Conservation (phyloP, 202 grass and related monocot species). For the Musa balbisiana region DNA sequence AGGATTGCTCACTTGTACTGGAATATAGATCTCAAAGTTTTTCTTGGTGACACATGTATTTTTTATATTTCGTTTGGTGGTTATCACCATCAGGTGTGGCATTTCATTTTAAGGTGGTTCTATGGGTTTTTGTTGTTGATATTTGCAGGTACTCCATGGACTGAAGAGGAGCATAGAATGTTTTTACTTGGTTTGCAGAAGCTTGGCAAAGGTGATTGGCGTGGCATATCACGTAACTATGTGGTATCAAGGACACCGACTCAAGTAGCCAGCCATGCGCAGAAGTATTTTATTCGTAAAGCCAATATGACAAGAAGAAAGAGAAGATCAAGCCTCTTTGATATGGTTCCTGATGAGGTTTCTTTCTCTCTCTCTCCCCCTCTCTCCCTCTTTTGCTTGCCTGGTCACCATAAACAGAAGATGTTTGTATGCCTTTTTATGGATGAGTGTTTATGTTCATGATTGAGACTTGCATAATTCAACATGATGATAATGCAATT, state of each 20-base stretch:
- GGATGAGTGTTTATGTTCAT: not conserved
- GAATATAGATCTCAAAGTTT: too few species aligned
- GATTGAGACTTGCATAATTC: not conserved
- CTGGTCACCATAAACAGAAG: too few species aligned
- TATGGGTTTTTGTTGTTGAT: not conserved
- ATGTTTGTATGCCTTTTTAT: too few species aligned
- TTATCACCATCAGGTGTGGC: not conserved
- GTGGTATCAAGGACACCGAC: conserved; percentile 20
- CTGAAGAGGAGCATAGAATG: conserved; percentile 22
- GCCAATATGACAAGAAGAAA: conserved; percentile 15
- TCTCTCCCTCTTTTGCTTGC: not conserved
- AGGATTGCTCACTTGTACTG: not conserved
- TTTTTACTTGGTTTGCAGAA: conserved; percentile 24
- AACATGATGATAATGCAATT: not conserved
- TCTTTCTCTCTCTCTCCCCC: not conserved
- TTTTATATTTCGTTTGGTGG: not conserved
- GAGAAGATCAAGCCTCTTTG: conserved; percentile 23
- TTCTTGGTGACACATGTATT: too few species aligned
- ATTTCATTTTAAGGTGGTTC: not conserved
- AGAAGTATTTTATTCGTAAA: conserved; percentile 24
- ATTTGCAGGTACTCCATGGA: conserved; percentile 14
- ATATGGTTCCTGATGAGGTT: conserved; percentile 18
- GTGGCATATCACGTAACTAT: conserved; percentile 17
- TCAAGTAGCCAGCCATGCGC: conserved; percentile 20
- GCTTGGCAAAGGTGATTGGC: conserved; percentile 22